phyloP scores from a whole-genome alignment of 192 early-diverging fungal genomes.

The Mortierella claussenii region DNA sequence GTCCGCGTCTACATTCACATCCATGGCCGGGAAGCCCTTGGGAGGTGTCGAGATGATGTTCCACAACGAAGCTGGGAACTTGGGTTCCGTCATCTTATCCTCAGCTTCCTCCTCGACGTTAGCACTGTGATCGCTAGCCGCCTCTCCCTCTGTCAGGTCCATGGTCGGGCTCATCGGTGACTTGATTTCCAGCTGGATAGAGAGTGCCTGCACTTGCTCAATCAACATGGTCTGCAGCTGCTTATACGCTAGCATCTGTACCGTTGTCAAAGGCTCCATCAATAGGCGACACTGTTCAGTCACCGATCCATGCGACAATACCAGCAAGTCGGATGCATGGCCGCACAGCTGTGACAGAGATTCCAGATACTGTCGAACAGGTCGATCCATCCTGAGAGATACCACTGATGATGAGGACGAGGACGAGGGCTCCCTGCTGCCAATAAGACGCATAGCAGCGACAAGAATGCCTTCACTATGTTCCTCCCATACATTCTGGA shows the following conservation, averaged over 20 bases:
- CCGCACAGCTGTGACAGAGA: conserved; percentile 26
- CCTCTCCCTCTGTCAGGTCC: conserved; percentile 11
- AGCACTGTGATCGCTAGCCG: background rate
- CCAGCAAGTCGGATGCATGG: conserved; percentile 17
- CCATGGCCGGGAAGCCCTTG: conserved; percentile 46
- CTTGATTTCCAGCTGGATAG: conserved; percentile 48
- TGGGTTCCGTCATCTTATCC: conserved; percentile 41
- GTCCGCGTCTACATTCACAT: conserved; percentile 48
- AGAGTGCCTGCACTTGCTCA: conserved; percentile 35
- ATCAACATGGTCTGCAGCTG: conserved; percentile 35
- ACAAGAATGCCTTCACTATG: conserved; percentile 32
- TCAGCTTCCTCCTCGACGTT: conserved; percentile 2
- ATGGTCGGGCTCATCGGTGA: conserved; percentile 19
- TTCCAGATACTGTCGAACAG: conserved; percentile 37
- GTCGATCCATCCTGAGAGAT: conserved; percentile 35
- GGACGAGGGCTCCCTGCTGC: conserved; percentile 7
- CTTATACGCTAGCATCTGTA: conserved; percentile 47
- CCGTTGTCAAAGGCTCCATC: conserved; percentile 20
- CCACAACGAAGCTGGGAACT: conserved; percentile 48
- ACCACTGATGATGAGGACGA: background rate
- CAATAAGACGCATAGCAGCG: conserved; percentile 30
- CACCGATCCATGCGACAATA: conserved; percentile 38
- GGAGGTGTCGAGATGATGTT: conserved; percentile 38
- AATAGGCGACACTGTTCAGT: conserved; percentile 40
- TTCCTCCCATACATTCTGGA: conserved; percentile 45